phyloP scores from a whole-genome alignment of 106 monocot genomes.

The Dactylorhiza incarnata region DNA sequence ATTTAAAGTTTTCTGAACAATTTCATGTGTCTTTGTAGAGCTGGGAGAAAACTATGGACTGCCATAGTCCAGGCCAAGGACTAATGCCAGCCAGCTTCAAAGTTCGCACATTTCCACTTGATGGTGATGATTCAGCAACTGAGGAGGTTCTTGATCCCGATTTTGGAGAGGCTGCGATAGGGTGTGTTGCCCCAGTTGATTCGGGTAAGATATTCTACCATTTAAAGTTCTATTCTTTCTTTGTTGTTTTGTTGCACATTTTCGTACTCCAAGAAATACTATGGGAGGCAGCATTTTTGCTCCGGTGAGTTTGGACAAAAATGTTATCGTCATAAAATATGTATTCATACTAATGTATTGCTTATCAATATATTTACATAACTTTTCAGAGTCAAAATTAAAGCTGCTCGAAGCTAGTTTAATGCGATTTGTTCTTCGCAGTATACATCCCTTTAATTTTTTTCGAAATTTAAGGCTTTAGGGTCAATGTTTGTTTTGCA shows the following conservation, averaged over 20 bases:
- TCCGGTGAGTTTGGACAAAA: no score
- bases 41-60: slow-evolving; percentile 99
- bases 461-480: no score
- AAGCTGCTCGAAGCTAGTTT: no score
- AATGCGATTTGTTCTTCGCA: no score
- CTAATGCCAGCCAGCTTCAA: slow-evolving; percentile 99
- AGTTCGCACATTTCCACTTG: slow-evolving; percentile 85
- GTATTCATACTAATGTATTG: no score
- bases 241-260: background rate
- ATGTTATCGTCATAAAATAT: no score
- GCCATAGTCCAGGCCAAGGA: slow-evolving; percentile 97
- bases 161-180: slow-evolving; percentile 96
- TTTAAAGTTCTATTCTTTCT: background rate
- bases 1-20: background rate
- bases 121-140: slow-evolving; percentile 83
- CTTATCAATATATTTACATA: no score
- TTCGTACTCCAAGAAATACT: background rate
- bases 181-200: slow-evolving; percentile 97
- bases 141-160: slow-evolving; percentile 98
- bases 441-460: no score
- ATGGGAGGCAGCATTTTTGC: no score
- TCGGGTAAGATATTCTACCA: slow-evolving; percentile 42
- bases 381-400: no score
- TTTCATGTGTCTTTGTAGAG: slow-evolving; percentile 41
- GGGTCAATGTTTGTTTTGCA: no score